These are phyloP conservation scores for Zygotorulaspora danielsina DNA, from an alignment of 805 yeast genomes.

Conservation along the genomic window DNA sequence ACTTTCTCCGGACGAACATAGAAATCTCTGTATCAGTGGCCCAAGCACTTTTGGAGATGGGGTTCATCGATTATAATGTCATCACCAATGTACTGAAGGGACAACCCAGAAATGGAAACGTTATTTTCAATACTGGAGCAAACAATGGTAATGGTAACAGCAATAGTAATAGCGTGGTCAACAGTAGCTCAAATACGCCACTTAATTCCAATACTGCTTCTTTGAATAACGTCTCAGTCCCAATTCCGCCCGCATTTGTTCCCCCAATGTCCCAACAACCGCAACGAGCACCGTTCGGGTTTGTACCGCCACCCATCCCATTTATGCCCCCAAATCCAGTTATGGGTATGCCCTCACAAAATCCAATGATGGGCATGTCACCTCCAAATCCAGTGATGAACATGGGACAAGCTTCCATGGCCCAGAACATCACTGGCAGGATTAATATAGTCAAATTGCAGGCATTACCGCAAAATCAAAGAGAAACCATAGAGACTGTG, in stretches of 20 bases:
- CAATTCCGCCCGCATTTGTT: slow-evolving; percentile 14
- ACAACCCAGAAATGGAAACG: slow-evolving; percentile 15
- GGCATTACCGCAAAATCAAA: slow-evolving; percentile 53
- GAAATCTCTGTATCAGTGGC: slow-evolving; percentile 63
- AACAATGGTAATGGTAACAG: slow-evolving; percentile 13
- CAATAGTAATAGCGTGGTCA: slow-evolving; percentile 13
- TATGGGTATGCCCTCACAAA: slow-evolving; percentile 8
- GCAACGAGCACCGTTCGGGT: slow-evolving; percentile 16
- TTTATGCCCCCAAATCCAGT: slow-evolving; percentile 15
- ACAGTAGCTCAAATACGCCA: slow-evolving; percentile 15
- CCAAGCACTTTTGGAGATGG: slow-evolving; percentile 73
- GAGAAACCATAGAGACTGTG: slow-evolving; percentile 49
- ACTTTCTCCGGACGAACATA: slow-evolving; percentile 49
- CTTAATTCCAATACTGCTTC: slow-evolving; percentile 10
- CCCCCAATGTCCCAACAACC: slow-evolving; percentile 18
- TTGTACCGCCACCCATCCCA: slow-evolving; percentile 19
- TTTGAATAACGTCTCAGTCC: slow-evolving; percentile 7
- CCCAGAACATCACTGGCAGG: slow-evolving; percentile 38
- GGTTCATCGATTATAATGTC: slow-evolving; percentile 65
- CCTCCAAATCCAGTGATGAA: slow-evolving; percentile 13
- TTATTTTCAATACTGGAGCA: slow-evolving; percentile 19
- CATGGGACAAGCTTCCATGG: slow-evolving; percentile 9
- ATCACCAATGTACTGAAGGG: slow-evolving; percentile 48
- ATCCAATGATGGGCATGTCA: slow-evolving; percentile 8
- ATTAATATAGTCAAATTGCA: slow-evolving; percentile 46